Evolutionary conservation across 2,329 filamentous ascomycete genomes (phyloP).

Genomic region (Cladosporium sp.): DNA sequence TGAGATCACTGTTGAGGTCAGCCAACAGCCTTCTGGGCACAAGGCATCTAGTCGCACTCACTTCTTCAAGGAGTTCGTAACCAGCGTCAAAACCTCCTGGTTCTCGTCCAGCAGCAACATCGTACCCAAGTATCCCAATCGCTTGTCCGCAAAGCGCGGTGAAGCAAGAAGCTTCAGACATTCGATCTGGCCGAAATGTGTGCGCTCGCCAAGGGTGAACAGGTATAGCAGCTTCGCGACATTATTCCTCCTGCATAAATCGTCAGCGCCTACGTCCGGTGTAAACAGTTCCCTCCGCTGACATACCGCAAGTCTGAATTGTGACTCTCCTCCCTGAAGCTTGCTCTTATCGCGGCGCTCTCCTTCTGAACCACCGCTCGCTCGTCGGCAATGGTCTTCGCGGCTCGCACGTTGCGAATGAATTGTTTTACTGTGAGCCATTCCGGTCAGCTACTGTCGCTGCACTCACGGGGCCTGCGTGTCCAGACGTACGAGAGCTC

Average conservation of each 20-base stretch:
- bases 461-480: slow-evolving; percentile 1
- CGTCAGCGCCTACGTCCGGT: slow-evolving; percentile 10
- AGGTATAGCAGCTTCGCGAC: slow-evolving; percentile 97
- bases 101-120: slow-evolving; percentile 97
- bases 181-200: slow-evolving; percentile 98
- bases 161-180: slow-evolving; percentile 96
- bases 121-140: slow-evolving; percentile 89
- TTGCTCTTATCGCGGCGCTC: slow-evolving; percentile 93
- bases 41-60: slow-evolving; percentile 39
- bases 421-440: slow-evolving; percentile 83
- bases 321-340: slow-evolving; percentile 93
- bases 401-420: slow-evolving; percentile 96
- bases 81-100: slow-evolving; percentile 92
- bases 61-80: slow-evolving; percentile 98
- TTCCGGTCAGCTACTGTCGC: slow-evolving; percentile 1
- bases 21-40: not conserved
- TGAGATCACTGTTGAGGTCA: slow-evolving; percentile 65
- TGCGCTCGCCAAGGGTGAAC: slow-evolving; percentile 94
- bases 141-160: slow-evolving; percentile 95
- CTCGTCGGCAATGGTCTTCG: slow-evolving; percentile 98
- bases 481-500: slow-evolving; percentile 12
- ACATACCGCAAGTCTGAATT: slow-evolving; percentile 82
- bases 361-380: slow-evolving; percentile 98
- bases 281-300: slow-evolving; percentile 17
- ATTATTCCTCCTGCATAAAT: slow-evolving; percentile 76